A percentile compares a stretch with the other conserved stretches of the same genome.
These are phyloP conservation scores for Vinca minor DNA, from an alignment of 257 asterid genomes.

Conservation along the genomic window DNA sequence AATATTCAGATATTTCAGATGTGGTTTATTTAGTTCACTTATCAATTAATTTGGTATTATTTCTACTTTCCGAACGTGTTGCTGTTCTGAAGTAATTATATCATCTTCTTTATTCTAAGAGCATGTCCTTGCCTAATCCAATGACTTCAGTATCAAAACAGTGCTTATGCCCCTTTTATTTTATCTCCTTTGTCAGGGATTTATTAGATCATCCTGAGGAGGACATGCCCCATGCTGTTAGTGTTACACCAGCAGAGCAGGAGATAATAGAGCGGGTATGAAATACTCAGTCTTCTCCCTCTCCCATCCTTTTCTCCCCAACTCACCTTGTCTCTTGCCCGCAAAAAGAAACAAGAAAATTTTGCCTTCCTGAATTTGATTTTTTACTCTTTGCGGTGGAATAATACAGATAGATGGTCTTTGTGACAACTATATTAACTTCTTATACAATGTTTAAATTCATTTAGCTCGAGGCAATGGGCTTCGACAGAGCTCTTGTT, in stretches of 20 bases:
- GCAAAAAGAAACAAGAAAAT: not conserved
- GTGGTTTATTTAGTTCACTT: no score
- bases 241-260: slow-evolving; percentile 90
- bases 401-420: not conserved
- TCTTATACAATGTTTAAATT: not conserved
- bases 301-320: not conserved
- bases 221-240: slow-evolving; percentile 86
- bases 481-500: slow-evolving; percentile 77
- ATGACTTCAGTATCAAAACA: no score
- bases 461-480: slow-evolving; percentile 97
- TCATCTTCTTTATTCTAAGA: not conserved
- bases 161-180: not conserved
- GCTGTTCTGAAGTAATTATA: not conserved
- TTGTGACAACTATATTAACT: not conserved
- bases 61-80: not conserved
- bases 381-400: not conserved
- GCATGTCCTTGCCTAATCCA: no score
- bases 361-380: not conserved
- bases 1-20: no score
- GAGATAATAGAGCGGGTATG: slow-evolving; percentile 88
- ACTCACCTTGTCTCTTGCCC: not conserved
- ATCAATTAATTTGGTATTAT: not conserved
- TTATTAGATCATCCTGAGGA: slow-evolving; percentile 67
- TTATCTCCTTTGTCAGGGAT: slow-evolving; percentile 41
- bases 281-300: not conserved